phyloP scores from a whole-genome alignment of 345 rosid species.

The Aegle marmelos region DNA sequence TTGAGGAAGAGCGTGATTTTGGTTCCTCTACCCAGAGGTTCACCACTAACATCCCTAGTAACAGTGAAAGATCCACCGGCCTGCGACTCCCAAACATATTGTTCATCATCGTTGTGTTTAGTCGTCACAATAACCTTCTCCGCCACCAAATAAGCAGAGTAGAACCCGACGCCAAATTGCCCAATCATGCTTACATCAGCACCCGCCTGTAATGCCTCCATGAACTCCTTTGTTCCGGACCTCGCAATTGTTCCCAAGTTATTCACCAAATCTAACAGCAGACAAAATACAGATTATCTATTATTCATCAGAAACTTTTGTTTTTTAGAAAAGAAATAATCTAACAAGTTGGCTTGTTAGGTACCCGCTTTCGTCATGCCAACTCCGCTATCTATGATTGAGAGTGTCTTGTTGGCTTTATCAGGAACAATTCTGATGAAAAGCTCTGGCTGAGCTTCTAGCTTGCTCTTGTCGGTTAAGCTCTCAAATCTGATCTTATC shows the following conservation, averaged over 20 bases:
- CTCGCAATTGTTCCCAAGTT: conserved; percentile 60
- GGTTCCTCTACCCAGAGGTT: conserved; percentile 58
- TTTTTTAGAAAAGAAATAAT: too few relatives aligned
- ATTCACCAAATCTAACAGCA: conserved; percentile 42
- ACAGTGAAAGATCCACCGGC: conserved; percentile 54
- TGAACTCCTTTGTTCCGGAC: conserved; percentile 58
- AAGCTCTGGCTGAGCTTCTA: conserved; percentile 49
- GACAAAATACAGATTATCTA: not conserved
- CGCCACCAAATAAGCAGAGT: conserved; percentile 53
- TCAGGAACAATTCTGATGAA: conserved; percentile 58
- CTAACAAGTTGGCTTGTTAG: not conserved
- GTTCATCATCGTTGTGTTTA: conserved; percentile 58
- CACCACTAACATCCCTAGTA: conserved; percentile 42
- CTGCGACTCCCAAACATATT: conserved; percentile 56
- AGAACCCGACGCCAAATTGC: conserved; percentile 58
- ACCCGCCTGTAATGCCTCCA: conserved; percentile 60
- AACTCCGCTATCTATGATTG: conserved; percentile 46
- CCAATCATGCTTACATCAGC: conserved; percentile 64
- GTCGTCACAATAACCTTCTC: conserved; percentile 50
- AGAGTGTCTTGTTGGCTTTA: conserved; percentile 40
- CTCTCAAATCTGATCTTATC: conserved; percentile 55
- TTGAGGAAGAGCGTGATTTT: conserved; percentile 47
- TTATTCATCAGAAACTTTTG: not conserved
- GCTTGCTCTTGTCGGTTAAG: conserved; percentile 55
- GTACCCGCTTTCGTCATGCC: conserved; percentile 65